Conservation (phyloP, 83 land plant species). For the Thuja plicata region DNA sequence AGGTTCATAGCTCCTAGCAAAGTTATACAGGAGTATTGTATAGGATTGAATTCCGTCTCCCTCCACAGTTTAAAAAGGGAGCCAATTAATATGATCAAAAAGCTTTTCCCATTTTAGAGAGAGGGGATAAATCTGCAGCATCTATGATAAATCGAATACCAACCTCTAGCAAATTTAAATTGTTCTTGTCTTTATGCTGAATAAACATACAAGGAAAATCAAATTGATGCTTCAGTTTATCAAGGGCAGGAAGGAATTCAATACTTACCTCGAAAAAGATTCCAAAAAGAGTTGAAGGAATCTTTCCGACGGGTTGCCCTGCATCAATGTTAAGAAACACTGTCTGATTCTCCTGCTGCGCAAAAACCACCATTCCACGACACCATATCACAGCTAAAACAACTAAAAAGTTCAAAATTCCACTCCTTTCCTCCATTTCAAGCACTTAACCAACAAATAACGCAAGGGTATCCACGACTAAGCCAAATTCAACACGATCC, state of each 20-base stretch:
- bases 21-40: too few species aligned
- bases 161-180: neutral
- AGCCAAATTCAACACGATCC: neutral
- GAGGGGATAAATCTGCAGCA: too few species aligned
- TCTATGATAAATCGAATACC: neutral
- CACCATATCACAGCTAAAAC: neutral
- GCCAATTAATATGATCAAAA: too few species aligned
- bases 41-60: too few species aligned
- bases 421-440: neutral
- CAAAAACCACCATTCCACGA: neutral
- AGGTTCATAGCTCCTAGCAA: too few species aligned
- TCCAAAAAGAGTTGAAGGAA: constrained; percentile 13
- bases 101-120: too few species aligned
- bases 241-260: neutral
- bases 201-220: neutral
- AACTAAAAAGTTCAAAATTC: neutral
- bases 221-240: neutral
- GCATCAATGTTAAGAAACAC: neutral
- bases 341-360: constrained; percentile 1
- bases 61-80: too few species aligned
- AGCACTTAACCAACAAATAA: neutral
- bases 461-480: neutral
- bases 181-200: neutral
- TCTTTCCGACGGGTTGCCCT: neutral
- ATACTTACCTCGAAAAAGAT: constrained; percentile 8